Conservation (phyloP, 2,329 filamentous ascomycete genomes). For the Monosporascus sp. region DNA sequence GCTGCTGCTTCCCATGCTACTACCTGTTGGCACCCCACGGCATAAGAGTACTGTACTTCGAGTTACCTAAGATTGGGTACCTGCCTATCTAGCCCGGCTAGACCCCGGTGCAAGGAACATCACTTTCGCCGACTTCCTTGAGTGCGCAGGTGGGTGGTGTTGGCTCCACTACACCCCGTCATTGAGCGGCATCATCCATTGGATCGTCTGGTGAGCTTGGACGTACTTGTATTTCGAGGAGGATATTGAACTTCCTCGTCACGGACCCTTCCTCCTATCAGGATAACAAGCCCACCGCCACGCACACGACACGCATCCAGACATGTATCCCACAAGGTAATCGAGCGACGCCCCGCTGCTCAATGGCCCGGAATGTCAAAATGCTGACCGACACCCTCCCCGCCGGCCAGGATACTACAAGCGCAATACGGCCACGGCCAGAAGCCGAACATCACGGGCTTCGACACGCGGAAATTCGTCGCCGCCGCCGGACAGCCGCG, state of each 20-base stretch:
- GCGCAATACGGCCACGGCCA: conserved; percentile 37
- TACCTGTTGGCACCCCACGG: no score
- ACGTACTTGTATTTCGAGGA: background rate
- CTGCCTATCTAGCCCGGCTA: no score
- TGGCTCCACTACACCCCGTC: no score
- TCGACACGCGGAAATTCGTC: conserved; percentile 78
- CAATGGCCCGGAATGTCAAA: background rate
- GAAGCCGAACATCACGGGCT: conserved; percentile 81
- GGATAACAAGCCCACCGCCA: background rate
- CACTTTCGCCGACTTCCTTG: background rate
- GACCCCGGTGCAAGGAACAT: background rate
- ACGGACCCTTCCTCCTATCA: no score
- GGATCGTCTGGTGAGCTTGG: no score
- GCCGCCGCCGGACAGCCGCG: conserved; percentile 58
- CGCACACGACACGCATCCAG: background rate
- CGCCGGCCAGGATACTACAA: conserved; percentile 41
- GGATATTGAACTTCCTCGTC: background rate
- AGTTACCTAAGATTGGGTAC: no score
- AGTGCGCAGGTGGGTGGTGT: background rate
- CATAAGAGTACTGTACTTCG: no score
- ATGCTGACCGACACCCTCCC: background rate
- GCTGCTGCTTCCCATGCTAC: no score
- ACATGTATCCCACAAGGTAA: background rate
- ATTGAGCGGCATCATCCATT: no score
- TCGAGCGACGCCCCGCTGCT: background rate